Evolutionary conservation across 108 stramenopile genomes (phyloP).

Genomic region (Skeletonema costatum): DNA sequence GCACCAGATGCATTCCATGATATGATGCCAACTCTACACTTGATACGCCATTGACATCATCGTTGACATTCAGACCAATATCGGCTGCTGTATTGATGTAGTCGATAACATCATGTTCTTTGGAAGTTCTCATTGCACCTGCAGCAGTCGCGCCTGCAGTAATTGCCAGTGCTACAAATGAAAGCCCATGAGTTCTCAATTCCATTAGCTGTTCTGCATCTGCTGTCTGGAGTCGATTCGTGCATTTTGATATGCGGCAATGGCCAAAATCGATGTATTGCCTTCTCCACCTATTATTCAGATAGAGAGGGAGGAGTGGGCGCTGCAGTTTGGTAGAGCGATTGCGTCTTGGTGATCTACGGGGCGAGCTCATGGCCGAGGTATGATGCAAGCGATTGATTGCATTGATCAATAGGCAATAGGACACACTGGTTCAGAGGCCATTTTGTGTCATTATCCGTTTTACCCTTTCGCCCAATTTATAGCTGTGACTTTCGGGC

Average conservation of each 20-base stretch:
- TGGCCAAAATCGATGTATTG: conserved; percentile 33
- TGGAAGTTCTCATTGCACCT: not conserved
- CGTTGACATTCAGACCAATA: conserved; percentile 5
- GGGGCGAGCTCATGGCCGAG: not conserved
- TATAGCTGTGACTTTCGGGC: no score
- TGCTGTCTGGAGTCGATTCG: conserved; percentile 6
- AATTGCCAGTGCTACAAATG: conserved; percentile 30
- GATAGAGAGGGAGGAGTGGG: no score
- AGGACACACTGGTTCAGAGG: no score
- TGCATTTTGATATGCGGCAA: conserved; percentile 12
- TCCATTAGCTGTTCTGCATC: not conserved
- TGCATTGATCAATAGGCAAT: no score
- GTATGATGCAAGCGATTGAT: no score
- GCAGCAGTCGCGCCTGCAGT: conserved; percentile 21
- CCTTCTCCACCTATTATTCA: conserved; percentile 11
- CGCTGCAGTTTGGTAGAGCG: conserved; percentile 2
- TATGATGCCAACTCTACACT: conserved; percentile 18
- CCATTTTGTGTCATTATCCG: no score
- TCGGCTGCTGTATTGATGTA: conserved; percentile 9
- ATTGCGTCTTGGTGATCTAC: conserved; percentile 13
- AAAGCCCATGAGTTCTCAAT: not conserved
- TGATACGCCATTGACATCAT: conserved; percentile 13
- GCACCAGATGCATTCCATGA: conserved; percentile 8
- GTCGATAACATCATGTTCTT: conserved; percentile 8
- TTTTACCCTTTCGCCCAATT: no score